Evolutionary conservation across 169 alveolate species (phyloP).

Genomic region (Toxoplasma gondii): DNA sequence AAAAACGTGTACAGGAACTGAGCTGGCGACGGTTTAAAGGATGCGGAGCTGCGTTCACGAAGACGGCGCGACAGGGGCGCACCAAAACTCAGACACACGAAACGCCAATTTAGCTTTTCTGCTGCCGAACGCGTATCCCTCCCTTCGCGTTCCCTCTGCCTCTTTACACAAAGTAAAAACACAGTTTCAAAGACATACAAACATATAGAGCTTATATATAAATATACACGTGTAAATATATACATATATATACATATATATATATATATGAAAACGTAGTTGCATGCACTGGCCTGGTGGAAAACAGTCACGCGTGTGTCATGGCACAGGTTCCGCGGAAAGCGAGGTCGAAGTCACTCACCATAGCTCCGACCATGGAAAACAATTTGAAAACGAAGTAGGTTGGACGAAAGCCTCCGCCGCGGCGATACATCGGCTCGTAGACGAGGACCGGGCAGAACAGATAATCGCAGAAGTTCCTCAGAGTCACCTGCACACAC

Average conservation of each 20-base stretch:
- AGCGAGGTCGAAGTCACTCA: neutral
- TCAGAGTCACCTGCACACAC: slow-evolving; percentile 51
- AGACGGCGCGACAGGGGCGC: too few species aligned
- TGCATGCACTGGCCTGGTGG: neutral
- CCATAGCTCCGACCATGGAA: slow-evolving; percentile 65
- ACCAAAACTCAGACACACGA: too few species aligned
- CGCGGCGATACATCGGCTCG: slow-evolving; percentile 70
- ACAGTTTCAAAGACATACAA: too few species aligned
- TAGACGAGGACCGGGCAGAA: slow-evolving; percentile 70
- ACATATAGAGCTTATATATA: neutral
- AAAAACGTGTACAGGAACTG: too few species aligned
- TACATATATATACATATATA: neutral
- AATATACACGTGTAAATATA: too few species aligned
- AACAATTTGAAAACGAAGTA: slow-evolving; percentile 60
- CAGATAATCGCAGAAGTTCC: slow-evolving; percentile 60
- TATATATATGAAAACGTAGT: too few species aligned
- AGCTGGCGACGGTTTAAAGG: too few species aligned
- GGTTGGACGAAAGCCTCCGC: slow-evolving; percentile 64
- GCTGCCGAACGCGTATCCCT: too few species aligned
- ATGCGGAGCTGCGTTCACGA: too few species aligned
- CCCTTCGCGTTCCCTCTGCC: too few species aligned
- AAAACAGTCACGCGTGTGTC: neutral
- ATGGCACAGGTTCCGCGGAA: neutral
- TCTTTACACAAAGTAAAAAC: too few species aligned
- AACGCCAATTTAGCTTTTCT: too few species aligned